Evolutionary conservation across 2,329 filamentous ascomycete species (phyloP).

Genomic region (Botrytis paeoniae): DNA sequence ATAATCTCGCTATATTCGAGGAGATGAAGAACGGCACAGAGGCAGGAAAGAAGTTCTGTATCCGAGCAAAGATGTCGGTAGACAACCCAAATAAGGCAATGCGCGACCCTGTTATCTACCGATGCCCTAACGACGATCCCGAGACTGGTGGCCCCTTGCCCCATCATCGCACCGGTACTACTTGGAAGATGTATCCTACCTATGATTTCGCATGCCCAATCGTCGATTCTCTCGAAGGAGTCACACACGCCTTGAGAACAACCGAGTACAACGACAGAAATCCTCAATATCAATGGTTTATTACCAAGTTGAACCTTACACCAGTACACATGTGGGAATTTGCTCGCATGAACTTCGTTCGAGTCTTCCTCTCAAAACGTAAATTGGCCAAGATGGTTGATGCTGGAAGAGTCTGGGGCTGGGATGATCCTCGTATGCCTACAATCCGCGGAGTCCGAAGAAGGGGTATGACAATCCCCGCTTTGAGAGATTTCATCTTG

Average conservation of each 20-base stretch:
- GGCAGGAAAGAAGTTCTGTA: constrained; percentile 81
- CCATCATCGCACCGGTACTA: constrained; percentile 76
- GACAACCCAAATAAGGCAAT: constrained; percentile 94
- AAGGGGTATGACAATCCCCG: constrained; percentile 74
- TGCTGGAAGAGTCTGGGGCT: constrained; percentile 71
- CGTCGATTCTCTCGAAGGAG: constrained; percentile 75
- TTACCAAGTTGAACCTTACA: constrained; percentile 69
- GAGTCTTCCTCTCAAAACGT: constrained; percentile 79
- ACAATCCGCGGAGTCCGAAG: constrained; percentile 77
- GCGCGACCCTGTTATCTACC: constrained; percentile 95
- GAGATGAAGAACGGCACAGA: constrained; percentile 88
- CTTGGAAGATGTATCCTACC: constrained; percentile 83
- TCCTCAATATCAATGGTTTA: constrained; percentile 83
- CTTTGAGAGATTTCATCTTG: constrained; percentile 78
- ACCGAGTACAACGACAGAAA: constrained; percentile 88
- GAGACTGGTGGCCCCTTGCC: constrained; percentile 56
- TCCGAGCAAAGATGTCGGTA: constrained; percentile 88
- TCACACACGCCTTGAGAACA: constrained; percentile 78
- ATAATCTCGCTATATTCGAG: constrained; percentile 81
- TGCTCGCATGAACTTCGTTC: constrained; percentile 78
- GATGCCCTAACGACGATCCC: constrained; percentile 68
- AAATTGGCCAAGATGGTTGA: constrained; percentile 84
- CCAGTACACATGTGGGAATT: constrained; percentile 85
- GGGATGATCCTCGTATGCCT: constrained; percentile 85
- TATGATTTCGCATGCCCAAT: constrained; percentile 86